phyloP scores from a whole-genome alignment of 192 early-diverging fungal genomes.

The Lunasporangiospora selenospora region DNA sequence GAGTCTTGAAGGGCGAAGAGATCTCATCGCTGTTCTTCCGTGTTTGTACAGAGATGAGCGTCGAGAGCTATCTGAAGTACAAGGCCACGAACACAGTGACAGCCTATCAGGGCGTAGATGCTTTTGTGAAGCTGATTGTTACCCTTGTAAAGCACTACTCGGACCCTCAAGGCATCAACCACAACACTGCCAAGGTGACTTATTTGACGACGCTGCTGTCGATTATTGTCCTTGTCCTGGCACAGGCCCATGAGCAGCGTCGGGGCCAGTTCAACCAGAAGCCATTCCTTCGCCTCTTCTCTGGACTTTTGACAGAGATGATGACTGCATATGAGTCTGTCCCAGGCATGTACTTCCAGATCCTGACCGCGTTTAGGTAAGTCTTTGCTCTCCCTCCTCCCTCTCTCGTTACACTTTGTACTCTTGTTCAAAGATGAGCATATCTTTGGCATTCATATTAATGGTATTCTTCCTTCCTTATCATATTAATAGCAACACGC shows the following conservation, averaged over 20 bases:
- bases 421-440: background rate
- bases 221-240: conserved; percentile 77
- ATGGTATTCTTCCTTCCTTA: background rate
- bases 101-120: conserved; percentile 83
- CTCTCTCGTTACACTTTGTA: background rate
- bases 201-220: conserved; percentile 80
- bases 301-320: conserved; percentile 78
- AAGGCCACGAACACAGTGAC: conserved; percentile 32
- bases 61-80: conserved; percentile 70
- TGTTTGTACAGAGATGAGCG: conserved; percentile 77
- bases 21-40: conserved; percentile 86
- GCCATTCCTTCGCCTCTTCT: conserved; percentile 85
- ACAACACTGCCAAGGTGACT: conserved; percentile 56
- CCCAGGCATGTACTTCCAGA: conserved; percentile 69
- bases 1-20: conserved; percentile 71
- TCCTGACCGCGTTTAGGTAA: conserved; percentile 66
- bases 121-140: conserved; percentile 84
- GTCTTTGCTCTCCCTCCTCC: conserved; percentile 7
- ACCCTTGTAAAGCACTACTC: conserved; percentile 71
- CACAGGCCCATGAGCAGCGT: conserved; percentile 77
- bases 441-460: background rate
- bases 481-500: conserved; percentile 57
- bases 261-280: conserved; percentile 80
- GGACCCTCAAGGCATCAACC: conserved; percentile 51
- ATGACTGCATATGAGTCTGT: conserved; percentile 58